phyloP scores from a whole-genome alignment of 176 grass and related monocot species.

The Paspalum notatum region DNA sequence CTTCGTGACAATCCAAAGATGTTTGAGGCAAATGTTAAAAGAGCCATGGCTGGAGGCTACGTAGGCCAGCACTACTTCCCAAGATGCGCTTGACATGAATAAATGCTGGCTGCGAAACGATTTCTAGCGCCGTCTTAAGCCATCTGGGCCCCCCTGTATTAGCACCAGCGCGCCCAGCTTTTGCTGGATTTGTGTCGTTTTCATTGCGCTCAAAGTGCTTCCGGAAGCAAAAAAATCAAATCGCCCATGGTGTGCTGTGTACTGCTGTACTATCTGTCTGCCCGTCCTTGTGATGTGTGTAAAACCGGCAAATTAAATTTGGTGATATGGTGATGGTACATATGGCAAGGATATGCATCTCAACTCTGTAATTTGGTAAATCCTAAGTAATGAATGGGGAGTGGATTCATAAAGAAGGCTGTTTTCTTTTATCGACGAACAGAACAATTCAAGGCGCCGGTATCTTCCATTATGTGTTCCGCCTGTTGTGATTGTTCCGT shows the following conservation, averaged over 20 bases:
- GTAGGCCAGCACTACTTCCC: slow-evolving; percentile 67
- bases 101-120: not conserved
- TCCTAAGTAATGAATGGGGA: not conserved
- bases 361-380: slow-evolving; percentile 1
- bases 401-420: not conserved
- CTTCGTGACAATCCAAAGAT: slow-evolving; percentile 76
- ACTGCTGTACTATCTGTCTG: slow-evolving; percentile 3
- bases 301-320: slow-evolving; percentile 15
- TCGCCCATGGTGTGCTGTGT: not conserved
- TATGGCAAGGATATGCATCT: slow-evolving; percentile 22
- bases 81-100: slow-evolving; percentile 59
- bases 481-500: too few relatives aligned
- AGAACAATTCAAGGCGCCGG: not conserved
- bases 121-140: not conserved
- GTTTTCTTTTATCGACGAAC: not conserved
- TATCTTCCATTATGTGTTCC: not conserved
- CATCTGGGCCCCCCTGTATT: not conserved
- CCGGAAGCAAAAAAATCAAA: slow-evolving; percentile 20
- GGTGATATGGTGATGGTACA: slow-evolving; percentile 27
- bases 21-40: slow-evolving; percentile 69
- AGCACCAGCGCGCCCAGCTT: not conserved
- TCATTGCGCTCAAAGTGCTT: not conserved
- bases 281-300: slow-evolving; percentile 3
- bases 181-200: slow-evolving; percentile 17
- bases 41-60: slow-evolving; percentile 71